phyloP scores from a whole-genome alignment of 23 red algal genomes.

The Rhodosorus marinus region DNA sequence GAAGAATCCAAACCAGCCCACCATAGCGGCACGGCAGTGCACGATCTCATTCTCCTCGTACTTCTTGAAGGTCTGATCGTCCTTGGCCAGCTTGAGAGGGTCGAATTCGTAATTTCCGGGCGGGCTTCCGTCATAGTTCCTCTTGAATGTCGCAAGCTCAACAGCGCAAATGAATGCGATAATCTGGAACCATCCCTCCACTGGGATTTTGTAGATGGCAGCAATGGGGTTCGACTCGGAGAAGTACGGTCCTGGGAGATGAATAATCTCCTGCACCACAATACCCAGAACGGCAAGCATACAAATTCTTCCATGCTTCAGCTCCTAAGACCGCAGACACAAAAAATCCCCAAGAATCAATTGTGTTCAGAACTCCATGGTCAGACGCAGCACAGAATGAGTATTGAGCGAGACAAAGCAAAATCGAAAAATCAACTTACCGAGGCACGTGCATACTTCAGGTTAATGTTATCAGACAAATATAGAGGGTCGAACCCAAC shows the following conservation, averaged over 20 bases:
- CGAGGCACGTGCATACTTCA: too few relatives aligned
- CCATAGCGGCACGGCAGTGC: constrained; percentile 60
- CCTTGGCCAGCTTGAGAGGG: constrained; percentile 30
- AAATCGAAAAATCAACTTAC: too few relatives aligned
- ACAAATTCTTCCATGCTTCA: constrained; percentile 29
- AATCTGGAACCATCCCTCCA: constrained; percentile 84
- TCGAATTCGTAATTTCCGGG: constrained; percentile 61
- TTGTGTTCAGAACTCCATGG: too few relatives aligned
- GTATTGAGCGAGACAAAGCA: too few relatives aligned
- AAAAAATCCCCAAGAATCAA: too few relatives aligned
- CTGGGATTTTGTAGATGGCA: constrained; percentile 63
- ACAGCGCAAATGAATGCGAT: constrained; percentile 30
- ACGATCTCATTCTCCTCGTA: constrained; percentile 46
- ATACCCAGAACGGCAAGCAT: constrained; percentile 9
- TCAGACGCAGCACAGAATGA: too few relatives aligned
- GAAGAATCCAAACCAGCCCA: not conserved
- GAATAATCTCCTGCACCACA: constrained; percentile 4
- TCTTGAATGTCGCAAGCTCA: constrained; percentile 75
- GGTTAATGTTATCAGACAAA: too few relatives aligned
- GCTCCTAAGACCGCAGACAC: constrained; percentile 29
- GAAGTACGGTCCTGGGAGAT: constrained; percentile 3
- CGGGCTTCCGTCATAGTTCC: constrained; percentile 18
- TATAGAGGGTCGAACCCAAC: too few relatives aligned
- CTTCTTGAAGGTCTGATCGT: constrained; percentile 7
- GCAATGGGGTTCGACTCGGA: constrained; percentile 27